phyloP scores from a whole-genome alignment of 306 rosid species.

The Ormosia emarginata region DNA sequence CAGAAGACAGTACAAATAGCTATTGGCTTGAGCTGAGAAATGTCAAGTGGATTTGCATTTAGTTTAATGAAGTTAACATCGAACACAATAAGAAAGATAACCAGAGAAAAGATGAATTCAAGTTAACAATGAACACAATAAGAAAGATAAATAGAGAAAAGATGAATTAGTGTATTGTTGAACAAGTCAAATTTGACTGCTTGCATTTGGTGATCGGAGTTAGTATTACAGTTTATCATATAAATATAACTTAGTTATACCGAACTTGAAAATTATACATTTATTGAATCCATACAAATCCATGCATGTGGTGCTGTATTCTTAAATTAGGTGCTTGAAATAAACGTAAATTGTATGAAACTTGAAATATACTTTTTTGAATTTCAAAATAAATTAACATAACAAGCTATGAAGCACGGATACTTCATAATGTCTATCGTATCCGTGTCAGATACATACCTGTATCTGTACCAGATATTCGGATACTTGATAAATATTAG shows the following conservation, averaged over 20 bases:
- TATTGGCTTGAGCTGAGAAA: not conserved
- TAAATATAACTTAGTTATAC: not conserved
- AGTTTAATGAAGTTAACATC: not conserved
- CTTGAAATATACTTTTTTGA: not conserved
- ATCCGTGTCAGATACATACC: too few relatives aligned
- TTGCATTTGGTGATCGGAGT: not conserved
- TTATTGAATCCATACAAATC: not conserved
- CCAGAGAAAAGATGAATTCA: not conserved
- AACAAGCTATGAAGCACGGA: too few relatives aligned
- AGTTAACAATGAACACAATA: not conserved
- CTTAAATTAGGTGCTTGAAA: not conserved
- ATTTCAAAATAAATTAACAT: not conserved
- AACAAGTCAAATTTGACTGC: not conserved
- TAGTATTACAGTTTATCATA: not conserved
- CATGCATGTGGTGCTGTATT: not conserved
- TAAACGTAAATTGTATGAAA: not conserved
- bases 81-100: not conserved
- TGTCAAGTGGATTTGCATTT: not conserved
- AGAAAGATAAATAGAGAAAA: not conserved
- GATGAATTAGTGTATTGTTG: not conserved
- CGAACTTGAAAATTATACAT: not conserved
- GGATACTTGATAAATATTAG: too few relatives aligned
- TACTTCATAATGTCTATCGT: too few relatives aligned
- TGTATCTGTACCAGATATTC: too few relatives aligned
- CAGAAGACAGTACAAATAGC: not conserved